Conservation (phyloP, 768 basidiomycete species). For the Gymnopilus dilepis region DNA sequence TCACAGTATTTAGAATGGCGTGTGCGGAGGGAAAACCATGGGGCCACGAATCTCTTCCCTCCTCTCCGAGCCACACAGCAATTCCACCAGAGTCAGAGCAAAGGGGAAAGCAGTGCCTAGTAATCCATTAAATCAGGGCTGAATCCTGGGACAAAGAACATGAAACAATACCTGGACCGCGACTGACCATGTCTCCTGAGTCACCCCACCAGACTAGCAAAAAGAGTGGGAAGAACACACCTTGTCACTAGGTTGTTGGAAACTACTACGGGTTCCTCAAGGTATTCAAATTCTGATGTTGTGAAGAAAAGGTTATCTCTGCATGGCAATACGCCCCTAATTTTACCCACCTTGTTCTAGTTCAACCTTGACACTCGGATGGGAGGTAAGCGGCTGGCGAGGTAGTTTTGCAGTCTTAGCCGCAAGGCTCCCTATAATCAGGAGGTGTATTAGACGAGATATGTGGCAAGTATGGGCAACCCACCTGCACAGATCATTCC, state of each 20-base stretch:
- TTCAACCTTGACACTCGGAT: constrained; percentile 68
- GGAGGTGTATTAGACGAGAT: not conserved
- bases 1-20: constrained; percentile 39
- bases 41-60: constrained; percentile 64
- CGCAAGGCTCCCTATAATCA: constrained; percentile 62
- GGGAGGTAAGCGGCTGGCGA: constrained; percentile 74
- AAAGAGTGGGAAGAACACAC: constrained; percentile 39
- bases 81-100: constrained; percentile 75
- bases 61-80: constrained; percentile 67
- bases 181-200: constrained; percentile 41
- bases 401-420: constrained; percentile 67
- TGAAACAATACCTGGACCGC: constrained; percentile 64
- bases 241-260: constrained; percentile 80
- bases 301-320: not conserved
- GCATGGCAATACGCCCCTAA: constrained; percentile 1
- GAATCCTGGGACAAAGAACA: not conserved
- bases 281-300: constrained; percentile 69
- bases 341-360: constrained; percentile 56
- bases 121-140: not conserved
- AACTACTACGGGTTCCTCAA: constrained; percentile 74
- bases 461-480: constrained; percentile 18
- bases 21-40: constrained; percentile 72
- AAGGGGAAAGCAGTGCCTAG: constrained; percentile 80
- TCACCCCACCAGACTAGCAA: not conserved
- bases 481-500: constrained; percentile 88